Evolutionary conservation across 495 filamentous ascomycete genomes (phyloP).

Genomic region (Hypomontagnella submonticulosa): DNA sequence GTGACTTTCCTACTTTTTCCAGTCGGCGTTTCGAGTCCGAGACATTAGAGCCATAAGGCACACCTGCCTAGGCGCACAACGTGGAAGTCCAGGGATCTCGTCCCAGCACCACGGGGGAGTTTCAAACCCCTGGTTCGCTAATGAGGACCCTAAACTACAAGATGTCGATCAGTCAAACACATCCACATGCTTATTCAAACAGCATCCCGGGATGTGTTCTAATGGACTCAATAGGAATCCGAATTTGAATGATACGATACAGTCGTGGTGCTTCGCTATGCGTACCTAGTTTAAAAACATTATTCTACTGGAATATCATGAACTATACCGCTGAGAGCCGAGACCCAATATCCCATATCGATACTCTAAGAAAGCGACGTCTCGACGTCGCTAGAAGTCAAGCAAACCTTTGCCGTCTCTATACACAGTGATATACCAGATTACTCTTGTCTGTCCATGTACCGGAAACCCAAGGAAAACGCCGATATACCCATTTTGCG

Average conservation of each 20-base stretch:
- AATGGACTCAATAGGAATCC: too few species aligned
- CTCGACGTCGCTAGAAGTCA: too few species aligned
- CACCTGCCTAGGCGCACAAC: slow-evolving; percentile 2
- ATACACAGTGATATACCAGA: too few species aligned
- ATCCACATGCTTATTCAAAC: too few species aligned
- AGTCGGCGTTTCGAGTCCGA: slow-evolving; percentile 3
- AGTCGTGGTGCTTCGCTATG: too few species aligned
- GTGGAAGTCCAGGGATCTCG: slow-evolving; percentile 32
- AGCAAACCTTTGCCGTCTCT: too few species aligned
- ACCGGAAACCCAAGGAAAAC: slow-evolving; percentile 1
- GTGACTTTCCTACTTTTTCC: too few species aligned
- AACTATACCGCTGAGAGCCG: neutral
- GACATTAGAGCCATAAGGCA: slow-evolving; percentile 1
- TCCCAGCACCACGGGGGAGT: neutral
- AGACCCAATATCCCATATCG: neutral
- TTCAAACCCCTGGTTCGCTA: slow-evolving; percentile 8
- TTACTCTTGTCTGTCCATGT: neutral
- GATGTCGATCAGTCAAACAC: neutral
- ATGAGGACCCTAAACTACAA: neutral
- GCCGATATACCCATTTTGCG: neutral
- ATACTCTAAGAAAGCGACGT: slow-evolving; percentile 4
- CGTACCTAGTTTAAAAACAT: too few species aligned
- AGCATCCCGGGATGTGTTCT: too few species aligned
- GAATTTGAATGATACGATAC: too few species aligned
- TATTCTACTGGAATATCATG: neutral